Conservation (phyloP, 225 moss, liverwort and hornwort species). For the Climacium dendroides region DNA sequence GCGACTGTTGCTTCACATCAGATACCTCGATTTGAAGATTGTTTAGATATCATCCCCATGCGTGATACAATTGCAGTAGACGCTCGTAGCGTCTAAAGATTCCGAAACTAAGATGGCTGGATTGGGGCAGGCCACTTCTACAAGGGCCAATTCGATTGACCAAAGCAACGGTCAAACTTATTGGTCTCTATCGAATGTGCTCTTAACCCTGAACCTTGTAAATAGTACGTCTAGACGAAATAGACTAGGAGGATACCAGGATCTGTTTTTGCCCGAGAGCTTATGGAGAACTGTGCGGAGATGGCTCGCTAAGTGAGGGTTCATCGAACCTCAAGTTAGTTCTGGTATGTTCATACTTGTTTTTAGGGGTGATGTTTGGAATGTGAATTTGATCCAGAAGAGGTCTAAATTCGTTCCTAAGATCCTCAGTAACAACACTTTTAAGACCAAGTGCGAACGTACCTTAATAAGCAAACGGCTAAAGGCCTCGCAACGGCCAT, state of each 20-base stretch:
- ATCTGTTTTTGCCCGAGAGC: constrained; percentile 46
- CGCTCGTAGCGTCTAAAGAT: neutral
- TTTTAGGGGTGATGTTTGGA: no score
- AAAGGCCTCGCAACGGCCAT: constrained; percentile 36
- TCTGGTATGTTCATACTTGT: no score
- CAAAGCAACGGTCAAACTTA: neutral
- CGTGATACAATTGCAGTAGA: neutral
- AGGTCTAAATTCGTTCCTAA: no score
- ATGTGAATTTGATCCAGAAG: no score
- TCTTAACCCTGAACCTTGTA: neutral
- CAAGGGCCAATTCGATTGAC: neutral
- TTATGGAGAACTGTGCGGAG: constrained; percentile 70
- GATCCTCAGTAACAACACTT: no score
- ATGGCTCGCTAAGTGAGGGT: constrained; percentile 16
- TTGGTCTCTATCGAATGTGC: neutral
- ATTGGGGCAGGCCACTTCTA: neutral
- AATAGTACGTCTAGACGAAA: neutral
- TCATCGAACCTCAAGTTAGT: constrained; percentile 42
- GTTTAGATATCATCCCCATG: neutral
- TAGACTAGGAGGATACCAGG: constrained; percentile 12
- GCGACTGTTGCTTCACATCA: neutral
- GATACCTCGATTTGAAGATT: neutral
- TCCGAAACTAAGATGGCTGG: neutral
- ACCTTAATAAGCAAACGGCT: no score
- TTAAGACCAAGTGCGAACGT: no score